These are phyloP conservation scores for Brassica hybrid DNA, from an alignment of 441 rosid species.

Conservation along the genomic window DNA sequence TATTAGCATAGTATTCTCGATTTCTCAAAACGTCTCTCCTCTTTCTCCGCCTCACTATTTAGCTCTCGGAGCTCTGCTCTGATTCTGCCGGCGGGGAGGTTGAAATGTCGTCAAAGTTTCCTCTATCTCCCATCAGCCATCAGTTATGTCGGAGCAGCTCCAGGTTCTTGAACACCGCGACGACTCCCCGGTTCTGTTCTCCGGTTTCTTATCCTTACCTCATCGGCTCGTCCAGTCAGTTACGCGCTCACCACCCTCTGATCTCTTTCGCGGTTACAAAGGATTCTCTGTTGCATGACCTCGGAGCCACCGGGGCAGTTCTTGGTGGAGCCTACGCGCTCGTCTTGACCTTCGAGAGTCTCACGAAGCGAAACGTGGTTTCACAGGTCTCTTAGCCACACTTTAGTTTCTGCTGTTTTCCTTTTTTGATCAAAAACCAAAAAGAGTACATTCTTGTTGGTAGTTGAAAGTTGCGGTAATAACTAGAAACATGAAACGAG, in stretches of 20 bases:
- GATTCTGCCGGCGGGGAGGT: neutral
- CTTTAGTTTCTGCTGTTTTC: neutral
- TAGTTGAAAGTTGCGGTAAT: no score
- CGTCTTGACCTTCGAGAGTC: slow-evolving; percentile 64
- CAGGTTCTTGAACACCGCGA: neutral
- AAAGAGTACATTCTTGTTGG: no score
- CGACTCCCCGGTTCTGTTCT: slow-evolving; percentile 34
- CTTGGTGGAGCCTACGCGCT: slow-evolving; percentile 75
- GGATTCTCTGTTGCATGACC: slow-evolving; percentile 56
- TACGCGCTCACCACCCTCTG: slow-evolving; percentile 33
- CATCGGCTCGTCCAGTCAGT: slow-evolving; percentile 6
- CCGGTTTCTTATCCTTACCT: slow-evolving; percentile 21
- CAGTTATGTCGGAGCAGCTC: slow-evolving; percentile 29
- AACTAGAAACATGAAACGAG: no score
- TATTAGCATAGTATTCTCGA: slow-evolving; percentile 1
- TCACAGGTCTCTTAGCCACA: slow-evolving; percentile 54
- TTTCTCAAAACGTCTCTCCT: slow-evolving; percentile 3
- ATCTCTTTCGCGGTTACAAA: slow-evolving; percentile 28
- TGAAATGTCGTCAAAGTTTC: slow-evolving; percentile 20
- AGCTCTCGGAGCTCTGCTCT: slow-evolving; percentile 13
- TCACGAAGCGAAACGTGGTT: slow-evolving; percentile 64
- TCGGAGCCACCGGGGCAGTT: slow-evolving; percentile 71
- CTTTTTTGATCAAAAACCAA: no score
- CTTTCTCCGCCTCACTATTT: neutral
- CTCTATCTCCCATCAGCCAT: slow-evolving; percentile 30